Conservation (phyloP, 1,284 basidiomycete genomes). For the Polyporus tsugae region DNA sequence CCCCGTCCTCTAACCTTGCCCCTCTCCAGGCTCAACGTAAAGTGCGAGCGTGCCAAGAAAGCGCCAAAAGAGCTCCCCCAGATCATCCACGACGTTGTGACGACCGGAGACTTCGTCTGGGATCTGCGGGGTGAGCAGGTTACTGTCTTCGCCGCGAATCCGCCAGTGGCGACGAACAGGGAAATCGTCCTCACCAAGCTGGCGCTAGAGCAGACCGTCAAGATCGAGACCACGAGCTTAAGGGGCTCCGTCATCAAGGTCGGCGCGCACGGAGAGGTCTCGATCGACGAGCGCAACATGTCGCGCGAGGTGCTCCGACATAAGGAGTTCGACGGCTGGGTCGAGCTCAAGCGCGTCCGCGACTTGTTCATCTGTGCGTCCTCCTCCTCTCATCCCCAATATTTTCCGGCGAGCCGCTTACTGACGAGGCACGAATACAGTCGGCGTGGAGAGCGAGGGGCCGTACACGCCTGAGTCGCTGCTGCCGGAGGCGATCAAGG, state of each 20-base stretch:
- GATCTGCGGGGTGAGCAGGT: slow-evolving; percentile 88
- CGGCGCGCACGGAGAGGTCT: slow-evolving; percentile 46
- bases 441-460: no score
- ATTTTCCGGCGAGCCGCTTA: no score
- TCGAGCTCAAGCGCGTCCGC: slow-evolving; percentile 86
- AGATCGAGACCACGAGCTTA: slow-evolving; percentile 94
- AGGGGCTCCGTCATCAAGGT: slow-evolving; percentile 91
- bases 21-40: slow-evolving; percentile 1
- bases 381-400: no score
- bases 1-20: no score
- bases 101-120: slow-evolving; percentile 86
- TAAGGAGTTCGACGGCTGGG: slow-evolving; percentile 88
- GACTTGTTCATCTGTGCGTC: slow-evolving; percentile 95
- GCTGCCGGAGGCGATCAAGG: no score
- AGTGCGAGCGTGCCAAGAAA: slow-evolving; percentile 9
- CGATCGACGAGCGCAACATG: slow-evolving; percentile 74
- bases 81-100: slow-evolving; percentile 53
- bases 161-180: slow-evolving; percentile 77
- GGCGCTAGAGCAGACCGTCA: slow-evolving; percentile 86
- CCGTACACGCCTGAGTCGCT: no score
- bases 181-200: slow-evolving; percentile 95
- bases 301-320: slow-evolving; percentile 94
- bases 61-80: not conserved
- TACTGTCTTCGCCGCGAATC: slow-evolving; percentile 55
- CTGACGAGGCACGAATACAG: no score